Evolutionary conservation across 768 basidiomycete species (phyloP), one percentile per base, ranked within the genome.

Genomic region (Daedalea quercina): DNA sequence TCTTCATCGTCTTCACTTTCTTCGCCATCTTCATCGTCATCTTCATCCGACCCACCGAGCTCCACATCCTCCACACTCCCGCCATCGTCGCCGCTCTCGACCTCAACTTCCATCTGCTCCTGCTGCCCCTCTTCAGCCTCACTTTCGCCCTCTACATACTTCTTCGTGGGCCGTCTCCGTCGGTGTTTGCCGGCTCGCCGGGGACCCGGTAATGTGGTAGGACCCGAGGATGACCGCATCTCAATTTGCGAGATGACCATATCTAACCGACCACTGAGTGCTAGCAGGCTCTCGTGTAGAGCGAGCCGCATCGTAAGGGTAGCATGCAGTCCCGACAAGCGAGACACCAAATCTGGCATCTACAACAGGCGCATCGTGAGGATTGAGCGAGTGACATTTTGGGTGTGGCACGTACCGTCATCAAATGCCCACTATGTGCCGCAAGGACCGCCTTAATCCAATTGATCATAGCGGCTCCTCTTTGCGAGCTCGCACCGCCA

Each of bases 211-310:
- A 83, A 65, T 3, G 79, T 74, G 2, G 81, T 76, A 20, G 85
- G 87, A 11, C 80, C 80, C 13, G 76, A 72, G n/a, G 87, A 82
- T 25, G 88, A 81, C 20, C 94, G 82, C 71, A 94, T 78, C 65
- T 94, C 90, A 51, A 97, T 88, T 65, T 98, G 96, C 0, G 92
- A 87, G 46, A 97, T 76, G 22, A 96, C 90, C 75, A 94, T 89
- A 64, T 97, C 95, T 25, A 98, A 76, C 52, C 92, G 82, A 24
- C 96, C 96, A 54, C 84, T 89, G 40, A 99, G 75, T 1, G 88
- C 82, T 9, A 94, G 74, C 19, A 99, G 75, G 53, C 84, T 89
- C 57, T 92, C 86, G 57, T 96, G 90, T 44, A 97, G 71, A 23
- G 84, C 76, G 31, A 96, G 71, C 20, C 96, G 82, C 28, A 85